phyloP scores from a whole-genome alignment of 768 basidiomycete genomes.

The Favolaschia claudopus region DNA sequence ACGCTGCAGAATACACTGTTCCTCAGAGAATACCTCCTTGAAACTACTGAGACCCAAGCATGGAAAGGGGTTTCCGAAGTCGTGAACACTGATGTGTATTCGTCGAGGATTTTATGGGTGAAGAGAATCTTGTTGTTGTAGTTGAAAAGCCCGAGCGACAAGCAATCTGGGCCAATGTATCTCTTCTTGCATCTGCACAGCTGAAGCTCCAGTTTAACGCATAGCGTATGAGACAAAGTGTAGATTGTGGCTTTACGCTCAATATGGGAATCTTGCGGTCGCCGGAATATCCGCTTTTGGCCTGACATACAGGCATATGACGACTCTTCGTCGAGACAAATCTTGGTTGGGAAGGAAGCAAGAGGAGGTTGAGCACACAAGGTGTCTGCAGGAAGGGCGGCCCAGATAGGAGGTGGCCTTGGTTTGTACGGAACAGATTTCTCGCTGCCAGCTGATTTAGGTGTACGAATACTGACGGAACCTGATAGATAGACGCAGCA shows the following conservation, averaged over 20 bases:
- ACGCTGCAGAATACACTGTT: slow-evolving; percentile 32
- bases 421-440: background rate
- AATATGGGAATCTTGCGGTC: background rate
- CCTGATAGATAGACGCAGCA: background rate
- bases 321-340: background rate
- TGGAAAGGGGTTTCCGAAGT: slow-evolving; percentile 22
- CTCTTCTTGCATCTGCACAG: slow-evolving; percentile 6
- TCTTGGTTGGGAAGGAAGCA: background rate
- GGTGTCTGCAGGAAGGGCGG: background rate
- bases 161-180: slow-evolving; percentile 11
- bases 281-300: no score
- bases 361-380: background rate
- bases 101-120: slow-evolving; percentile 12
- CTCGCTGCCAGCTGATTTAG: background rate
- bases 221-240: background rate
- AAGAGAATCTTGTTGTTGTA: slow-evolving; percentile 19
- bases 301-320: no score
- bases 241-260: background rate
- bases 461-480: background rate
- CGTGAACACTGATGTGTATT: slow-evolving; percentile 14
- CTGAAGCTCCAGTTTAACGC: background rate
- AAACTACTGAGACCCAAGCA: slow-evolving; percentile 1
- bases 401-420: background rate
- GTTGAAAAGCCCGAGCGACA: slow-evolving; percentile 17
- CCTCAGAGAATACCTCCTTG: slow-evolving; percentile 1